Conservation (phyloP, 2,329 filamentous ascomycete species). For the Xylaria hypoxylon region DNA sequence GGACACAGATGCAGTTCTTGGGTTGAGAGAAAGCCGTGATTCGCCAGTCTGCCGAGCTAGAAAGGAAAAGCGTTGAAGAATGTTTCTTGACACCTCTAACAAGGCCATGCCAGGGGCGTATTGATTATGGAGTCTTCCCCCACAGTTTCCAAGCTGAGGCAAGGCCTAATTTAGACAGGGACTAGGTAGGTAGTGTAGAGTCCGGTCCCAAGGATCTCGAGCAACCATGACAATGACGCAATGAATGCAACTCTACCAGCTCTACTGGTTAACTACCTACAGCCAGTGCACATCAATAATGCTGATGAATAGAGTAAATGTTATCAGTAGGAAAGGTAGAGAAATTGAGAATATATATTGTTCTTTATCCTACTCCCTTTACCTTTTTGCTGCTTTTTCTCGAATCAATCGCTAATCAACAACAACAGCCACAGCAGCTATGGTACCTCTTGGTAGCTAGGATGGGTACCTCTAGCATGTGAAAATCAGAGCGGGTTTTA, state of each 20-base stretch:
- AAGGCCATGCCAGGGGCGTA: slow-evolving; percentile 26
- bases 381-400: neutral
- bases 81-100: slow-evolving; percentile 4
- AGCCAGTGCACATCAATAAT: no score
- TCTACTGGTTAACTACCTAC: no score
- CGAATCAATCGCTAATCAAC: neutral
- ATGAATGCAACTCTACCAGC: neutral
- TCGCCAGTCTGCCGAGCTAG: slow-evolving; percentile 60
- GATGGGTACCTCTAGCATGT: slow-evolving; percentile 18
- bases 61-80: slow-evolving; percentile 21
- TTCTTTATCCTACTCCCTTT: neutral
- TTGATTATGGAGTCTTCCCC: slow-evolving; percentile 5
- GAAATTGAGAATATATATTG: no score
- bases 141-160: slow-evolving; percentile 26
- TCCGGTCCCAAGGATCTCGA: slow-evolving; percentile 18
- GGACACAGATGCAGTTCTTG: slow-evolving; percentile 15
- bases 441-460: neutral
- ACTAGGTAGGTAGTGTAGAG: slow-evolving; percentile 7
- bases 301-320: no score
- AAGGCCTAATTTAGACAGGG: slow-evolving; percentile 3
- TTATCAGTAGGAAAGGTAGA: no score
- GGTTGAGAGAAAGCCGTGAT: slow-evolving; percentile 53
- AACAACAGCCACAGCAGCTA: neutral
- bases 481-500: slow-evolving; percentile 18
- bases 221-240: slow-evolving; percentile 30